Evolutionary conservation across 2,329 filamentous ascomycete genomes (phyloP).

Genomic region (Aspergillus vadensis): DNA sequence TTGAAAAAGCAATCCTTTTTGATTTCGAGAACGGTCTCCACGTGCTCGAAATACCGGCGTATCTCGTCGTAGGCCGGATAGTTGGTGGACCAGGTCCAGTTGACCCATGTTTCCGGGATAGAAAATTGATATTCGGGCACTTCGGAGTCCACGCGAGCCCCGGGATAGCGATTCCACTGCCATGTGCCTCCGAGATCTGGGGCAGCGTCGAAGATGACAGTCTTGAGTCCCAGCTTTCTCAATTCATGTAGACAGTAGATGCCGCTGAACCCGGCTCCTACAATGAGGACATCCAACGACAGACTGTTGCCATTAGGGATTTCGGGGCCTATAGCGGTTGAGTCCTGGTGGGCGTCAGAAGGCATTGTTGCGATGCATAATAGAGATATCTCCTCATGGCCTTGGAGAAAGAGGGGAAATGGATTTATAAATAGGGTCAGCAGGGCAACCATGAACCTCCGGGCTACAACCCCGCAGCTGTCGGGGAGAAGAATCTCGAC

Average conservation of each 20-base stretch:
- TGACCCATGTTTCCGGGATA: constrained; percentile 50
- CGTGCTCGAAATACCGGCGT: constrained; percentile 50
- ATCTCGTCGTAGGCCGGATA: constrained; percentile 42
- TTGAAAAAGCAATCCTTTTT: constrained; percentile 51
- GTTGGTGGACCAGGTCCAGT: constrained; percentile 48
- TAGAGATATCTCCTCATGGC: background rate
- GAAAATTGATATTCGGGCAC: constrained; percentile 58
- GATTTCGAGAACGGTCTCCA: constrained; percentile 48
- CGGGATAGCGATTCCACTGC: constrained; percentile 61
- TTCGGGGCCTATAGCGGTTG: constrained; percentile 25
- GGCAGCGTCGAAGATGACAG: constrained; percentile 57
- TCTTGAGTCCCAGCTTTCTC: constrained; percentile 52
- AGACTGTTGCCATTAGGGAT: constrained; percentile 31
- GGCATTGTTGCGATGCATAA: background rate
- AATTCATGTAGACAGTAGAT: constrained; percentile 56
- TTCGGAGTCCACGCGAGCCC: constrained; percentile 57
- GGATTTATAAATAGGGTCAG: background rate
- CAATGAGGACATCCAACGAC: constrained; percentile 28
- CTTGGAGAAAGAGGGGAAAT: background rate
- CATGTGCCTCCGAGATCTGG: constrained; percentile 57
- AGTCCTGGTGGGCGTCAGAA: background rate
- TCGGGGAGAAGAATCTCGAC: background rate
- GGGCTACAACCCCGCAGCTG: background rate
- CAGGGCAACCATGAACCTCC: background rate
- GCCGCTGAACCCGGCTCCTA: constrained; percentile 36